Evolutionary conservation across 495 filamentous ascomycete genomes (phyloP).

Genomic region (Thermochaetoides thermophila): DNA sequence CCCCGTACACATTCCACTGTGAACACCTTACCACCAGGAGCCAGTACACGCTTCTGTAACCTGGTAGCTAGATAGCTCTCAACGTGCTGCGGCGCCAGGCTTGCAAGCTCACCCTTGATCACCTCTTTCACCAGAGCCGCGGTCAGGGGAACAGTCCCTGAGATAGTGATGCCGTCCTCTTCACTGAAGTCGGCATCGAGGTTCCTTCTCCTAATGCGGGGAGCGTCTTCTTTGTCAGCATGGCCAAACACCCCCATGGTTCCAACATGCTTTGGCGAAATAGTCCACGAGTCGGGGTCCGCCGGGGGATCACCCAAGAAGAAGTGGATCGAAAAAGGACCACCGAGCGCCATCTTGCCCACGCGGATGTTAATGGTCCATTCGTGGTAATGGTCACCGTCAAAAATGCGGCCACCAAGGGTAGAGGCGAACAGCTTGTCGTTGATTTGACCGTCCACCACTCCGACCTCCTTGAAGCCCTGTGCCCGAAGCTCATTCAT

Average conservation of each 20-base stretch:
- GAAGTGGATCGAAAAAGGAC: not conserved
- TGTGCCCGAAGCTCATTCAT: slow-evolving; percentile 7
- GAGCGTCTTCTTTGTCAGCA: slow-evolving; percentile 1
- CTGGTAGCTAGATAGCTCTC: slow-evolving; percentile 33
- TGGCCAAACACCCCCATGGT: slow-evolving; percentile 39
- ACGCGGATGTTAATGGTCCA: slow-evolving; percentile 49
- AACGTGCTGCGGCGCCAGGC: slow-evolving; percentile 27
- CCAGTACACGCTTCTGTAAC: no score
- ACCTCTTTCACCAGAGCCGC: slow-evolving; percentile 31
- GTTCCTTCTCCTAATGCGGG: not conserved
- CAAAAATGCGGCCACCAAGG: slow-evolving; percentile 7
- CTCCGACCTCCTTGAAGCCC: slow-evolving; percentile 1
- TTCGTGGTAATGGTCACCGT: slow-evolving; percentile 29
- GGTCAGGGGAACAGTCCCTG: slow-evolving; percentile 44
- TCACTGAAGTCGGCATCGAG: slow-evolving; percentile 1
- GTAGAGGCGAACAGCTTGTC: not conserved
- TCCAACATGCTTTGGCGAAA: slow-evolving; percentile 34
- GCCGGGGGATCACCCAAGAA: slow-evolving; percentile 23
- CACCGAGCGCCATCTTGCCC: slow-evolving; percentile 36
- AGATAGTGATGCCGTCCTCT: slow-evolving; percentile 14
- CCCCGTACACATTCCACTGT: slow-evolving; percentile 12
- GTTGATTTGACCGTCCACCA: not conserved
- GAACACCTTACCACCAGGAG: slow-evolving; percentile 10
- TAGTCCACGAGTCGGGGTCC: slow-evolving; percentile 27
- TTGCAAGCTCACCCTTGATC: slow-evolving; percentile 19